Conservation (phyloP, 2,329 filamentous ascomycete genomes). For the Botrytis aclada region DNA sequence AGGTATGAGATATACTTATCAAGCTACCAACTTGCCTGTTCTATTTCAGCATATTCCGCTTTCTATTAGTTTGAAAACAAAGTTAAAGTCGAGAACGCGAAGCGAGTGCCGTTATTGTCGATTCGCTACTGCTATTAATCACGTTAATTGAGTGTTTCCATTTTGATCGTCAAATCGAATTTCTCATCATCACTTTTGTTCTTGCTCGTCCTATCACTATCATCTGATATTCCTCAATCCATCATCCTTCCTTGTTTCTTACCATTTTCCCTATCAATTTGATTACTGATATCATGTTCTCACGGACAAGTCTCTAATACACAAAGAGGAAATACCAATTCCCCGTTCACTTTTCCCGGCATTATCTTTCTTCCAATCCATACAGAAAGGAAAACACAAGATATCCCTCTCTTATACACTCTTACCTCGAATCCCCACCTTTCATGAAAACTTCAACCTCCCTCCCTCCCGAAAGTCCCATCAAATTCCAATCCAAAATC, state of each 20-base stretch:
- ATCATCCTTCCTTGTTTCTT: no score
- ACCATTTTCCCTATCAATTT: no score
- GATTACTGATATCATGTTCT: fast-evolving
- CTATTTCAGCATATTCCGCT: fast-evolving
- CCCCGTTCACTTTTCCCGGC: no score
- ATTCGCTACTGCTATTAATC: fast-evolving
- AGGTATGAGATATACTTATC: fast-evolving
- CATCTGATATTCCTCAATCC: background rate
- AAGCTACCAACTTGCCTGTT: fast-evolving
- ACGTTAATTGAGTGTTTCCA: fast-evolving
- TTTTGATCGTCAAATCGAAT: background rate
- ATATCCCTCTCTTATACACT: background rate
- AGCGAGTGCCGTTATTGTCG: background rate
- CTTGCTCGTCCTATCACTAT: fast-evolving
- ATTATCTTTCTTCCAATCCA: no score
- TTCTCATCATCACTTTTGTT: background rate
- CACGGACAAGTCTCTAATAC: no score
- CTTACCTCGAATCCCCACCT: background rate
- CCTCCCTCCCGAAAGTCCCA: background rate
- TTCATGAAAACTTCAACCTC: background rate
- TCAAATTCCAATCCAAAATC: background rate
- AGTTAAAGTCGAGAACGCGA: fast-evolving
- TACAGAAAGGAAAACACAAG: background rate
- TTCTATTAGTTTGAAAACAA: fast-evolving
- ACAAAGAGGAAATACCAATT: no score